Evolutionary conservation across 106 monocot species (phyloP).

Genomic region (Dendrobium huoshanense): DNA sequence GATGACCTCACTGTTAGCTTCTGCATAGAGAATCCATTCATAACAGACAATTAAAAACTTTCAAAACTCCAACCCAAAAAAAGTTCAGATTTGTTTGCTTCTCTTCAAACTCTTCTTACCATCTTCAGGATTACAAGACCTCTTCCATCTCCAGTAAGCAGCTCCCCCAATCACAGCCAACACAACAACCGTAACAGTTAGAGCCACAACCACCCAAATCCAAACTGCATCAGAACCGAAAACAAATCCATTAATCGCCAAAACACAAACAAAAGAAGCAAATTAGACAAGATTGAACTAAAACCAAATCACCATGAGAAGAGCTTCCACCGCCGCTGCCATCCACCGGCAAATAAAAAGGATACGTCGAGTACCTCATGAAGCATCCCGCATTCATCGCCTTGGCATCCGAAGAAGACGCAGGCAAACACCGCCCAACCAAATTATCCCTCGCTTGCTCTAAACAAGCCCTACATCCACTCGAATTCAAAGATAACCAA

Average conservation of each 20-base stretch:
- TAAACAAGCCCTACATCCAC: conserved; percentile 36
- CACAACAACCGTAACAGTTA: conserved; percentile 12
- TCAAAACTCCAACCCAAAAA: not conserved
- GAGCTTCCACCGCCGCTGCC: conserved; percentile 13
- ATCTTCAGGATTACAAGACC: conserved; percentile 8
- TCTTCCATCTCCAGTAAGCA: conserved; percentile 21
- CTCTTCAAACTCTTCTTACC: conserved; percentile 8
- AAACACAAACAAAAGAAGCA: not conserved
- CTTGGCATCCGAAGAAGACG: conserved; percentile 26
- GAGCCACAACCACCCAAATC: conserved; percentile 5
- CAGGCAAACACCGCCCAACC: conserved; percentile 26
- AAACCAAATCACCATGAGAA: conserved; percentile 9
- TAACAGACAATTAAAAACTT: not conserved
- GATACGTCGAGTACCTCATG: conserved; percentile 48
- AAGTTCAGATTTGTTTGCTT: not conserved
- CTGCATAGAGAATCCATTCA: conserved; percentile 9
- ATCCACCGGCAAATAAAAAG: conserved; percentile 30
- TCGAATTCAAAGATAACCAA: conserved; percentile 39
- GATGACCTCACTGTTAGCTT: conserved; percentile 31
- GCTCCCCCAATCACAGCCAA: conserved; percentile 14
- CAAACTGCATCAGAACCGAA: conserved; percentile 10
- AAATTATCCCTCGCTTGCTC: conserved; percentile 16
- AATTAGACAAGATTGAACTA: not conserved
- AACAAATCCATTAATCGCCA: not conserved
- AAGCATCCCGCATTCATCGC: conserved; percentile 50